Evolutionary conservation across 306 rosid genomes (phyloP).

Genomic region (Citrullus mucosospermus): DNA sequence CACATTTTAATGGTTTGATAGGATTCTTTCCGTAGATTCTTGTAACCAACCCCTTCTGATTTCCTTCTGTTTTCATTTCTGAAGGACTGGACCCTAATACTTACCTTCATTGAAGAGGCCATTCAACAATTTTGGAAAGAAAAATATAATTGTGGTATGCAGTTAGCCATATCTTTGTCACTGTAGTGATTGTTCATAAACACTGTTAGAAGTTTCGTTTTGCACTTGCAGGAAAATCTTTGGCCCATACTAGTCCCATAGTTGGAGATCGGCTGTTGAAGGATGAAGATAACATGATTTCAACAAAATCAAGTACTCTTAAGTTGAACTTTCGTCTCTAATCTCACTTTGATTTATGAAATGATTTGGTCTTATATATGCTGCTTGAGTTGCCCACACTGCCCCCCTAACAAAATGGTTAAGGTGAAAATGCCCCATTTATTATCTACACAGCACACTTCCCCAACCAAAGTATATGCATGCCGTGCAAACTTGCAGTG

Average conservation of each 20-base stretch:
- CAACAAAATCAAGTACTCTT: slow-evolving; percentile 31
- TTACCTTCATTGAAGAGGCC: slow-evolving; percentile 43
- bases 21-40: neutral
- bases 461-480: neutral
- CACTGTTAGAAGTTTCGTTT: neutral
- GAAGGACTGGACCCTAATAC: slow-evolving; percentile 68
- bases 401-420: neutral
- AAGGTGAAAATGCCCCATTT: neutral
- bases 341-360: slow-evolving; percentile 9
- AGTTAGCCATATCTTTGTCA: slow-evolving; percentile 15
- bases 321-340: neutral
- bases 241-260: slow-evolving; percentile 15
- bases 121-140: slow-evolving; percentile 47
- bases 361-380: slow-evolving; percentile 4
- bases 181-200: neutral
- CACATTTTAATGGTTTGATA: neutral
- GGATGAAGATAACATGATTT: slow-evolving; percentile 23
- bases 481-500: neutral
- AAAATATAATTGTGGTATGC: slow-evolving; percentile 34
- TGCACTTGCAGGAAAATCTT: slow-evolving; percentile 19
- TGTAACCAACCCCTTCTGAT: neutral
- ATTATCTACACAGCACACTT: neutral
- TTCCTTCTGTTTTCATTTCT: neutral
- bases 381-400: neutral
- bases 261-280: slow-evolving; percentile 17